Base-by-base conservation (phyloP, 805 yeast genomes). In the Candida insectorum region DNA sequence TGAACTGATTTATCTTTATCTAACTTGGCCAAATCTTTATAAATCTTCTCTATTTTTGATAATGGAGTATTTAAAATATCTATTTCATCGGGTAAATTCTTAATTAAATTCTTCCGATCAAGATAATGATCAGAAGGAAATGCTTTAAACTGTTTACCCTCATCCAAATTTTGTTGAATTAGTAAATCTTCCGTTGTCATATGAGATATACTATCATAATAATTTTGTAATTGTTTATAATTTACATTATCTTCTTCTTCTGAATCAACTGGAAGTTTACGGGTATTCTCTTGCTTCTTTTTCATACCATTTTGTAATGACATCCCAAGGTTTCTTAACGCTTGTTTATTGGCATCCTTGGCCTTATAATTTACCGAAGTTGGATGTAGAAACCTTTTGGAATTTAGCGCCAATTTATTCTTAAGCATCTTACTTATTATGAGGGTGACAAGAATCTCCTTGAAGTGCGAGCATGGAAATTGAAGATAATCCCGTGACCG, bases 1-100 rank as follows among this genome's bases (percentile, higher is more conserved):
- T 64, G 71, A 18, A 65, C 57, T 3, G 59, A 45, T 34, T 51
- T 54, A 44, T 66, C 73, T 15, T 51, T 42, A 33, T 66, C 73
- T 25, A 66, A 45, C 31, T 55, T 47, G 15, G 45, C 39, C 36
- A 66, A 45, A 31, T 52, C 48, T 5, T 46, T 43, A 41, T 65
- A 66, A 1, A 62, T 50, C 20, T 52, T 48, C 17, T 60, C 56
- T 24, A 66, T 49, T 16, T 53, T 53, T 36, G 52, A 34, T 20
- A 46, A 42, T 1, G 62, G 56, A 2, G 60, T 54, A 17, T 56
- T 48, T 17, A 56, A 43, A 16, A 62, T 31, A 39, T 65, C 67
- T 8, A 63, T 47, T 38, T 56, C 64, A 31, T 62, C 60, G 0
- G 71, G 70, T 10, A 65, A 44, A 19, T 42, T 49, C 20, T 56